Evolutionary conservation across 2,329 filamentous ascomycete species (phyloP).

Genomic region (Aspergillus sp.): DNA sequence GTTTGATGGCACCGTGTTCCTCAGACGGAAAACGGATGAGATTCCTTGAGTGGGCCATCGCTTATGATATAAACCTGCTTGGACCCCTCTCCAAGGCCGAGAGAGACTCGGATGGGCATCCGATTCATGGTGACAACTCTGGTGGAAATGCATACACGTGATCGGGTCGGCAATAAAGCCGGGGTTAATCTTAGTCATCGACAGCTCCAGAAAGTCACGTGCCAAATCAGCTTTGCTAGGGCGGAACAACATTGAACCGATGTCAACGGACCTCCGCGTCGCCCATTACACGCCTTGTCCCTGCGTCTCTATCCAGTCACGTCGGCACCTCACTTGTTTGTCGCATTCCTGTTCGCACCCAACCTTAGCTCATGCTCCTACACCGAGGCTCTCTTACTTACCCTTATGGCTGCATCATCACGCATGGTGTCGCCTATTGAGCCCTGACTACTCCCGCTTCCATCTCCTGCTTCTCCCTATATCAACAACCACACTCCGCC

Average conservation of each 20-base stretch:
- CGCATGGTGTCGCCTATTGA: slow-evolving; percentile 22
- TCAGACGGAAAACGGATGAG: no score
- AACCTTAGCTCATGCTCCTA: slow-evolving; percentile 11
- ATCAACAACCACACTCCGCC: slow-evolving; percentile 7
- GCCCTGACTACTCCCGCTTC: slow-evolving; percentile 14
- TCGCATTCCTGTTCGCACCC: background rate
- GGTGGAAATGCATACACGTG: no score
- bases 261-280: background rate
- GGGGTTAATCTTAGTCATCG: no score
- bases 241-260: background rate
- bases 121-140: no score
- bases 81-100: no score
- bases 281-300: background rate
- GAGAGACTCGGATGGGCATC: no score
- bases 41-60: no score
- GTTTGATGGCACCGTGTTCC: no score
- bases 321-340: background rate
- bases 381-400: slow-evolving; percentile 6
- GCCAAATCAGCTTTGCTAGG: background rate
- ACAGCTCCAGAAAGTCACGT: background rate
- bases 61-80: no score
- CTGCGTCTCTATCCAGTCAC: background rate
- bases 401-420: slow-evolving; percentile 22
- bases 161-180: no score
- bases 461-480: slow-evolving; percentile 14